phyloP scores from a whole-genome alignment of 306 rosid genomes.

The Canavalia ensiformis region DNA sequence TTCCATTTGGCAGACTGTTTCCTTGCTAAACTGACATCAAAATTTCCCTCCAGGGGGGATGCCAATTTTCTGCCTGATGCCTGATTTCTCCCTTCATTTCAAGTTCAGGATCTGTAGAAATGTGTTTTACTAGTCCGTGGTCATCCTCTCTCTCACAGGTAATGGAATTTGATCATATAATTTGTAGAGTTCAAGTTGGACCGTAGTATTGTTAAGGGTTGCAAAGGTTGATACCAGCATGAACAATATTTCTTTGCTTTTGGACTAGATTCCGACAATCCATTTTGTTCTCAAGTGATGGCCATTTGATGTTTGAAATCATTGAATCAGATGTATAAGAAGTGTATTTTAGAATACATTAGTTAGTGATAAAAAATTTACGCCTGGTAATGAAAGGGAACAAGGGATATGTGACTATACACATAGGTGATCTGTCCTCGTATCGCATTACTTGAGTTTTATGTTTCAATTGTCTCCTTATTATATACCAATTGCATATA shows the following conservation, averaged over 20 bases:
- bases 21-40: not conserved
- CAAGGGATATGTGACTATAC: not conserved
- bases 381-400: not conserved
- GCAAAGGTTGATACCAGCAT: not conserved
- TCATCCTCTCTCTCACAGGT: not conserved
- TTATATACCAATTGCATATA: not conserved
- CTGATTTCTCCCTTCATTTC: constrained; percentile 6
- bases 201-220: not conserved
- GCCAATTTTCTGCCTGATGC: not conserved
- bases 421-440: not conserved
- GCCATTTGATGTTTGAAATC: not conserved
- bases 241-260: not conserved
- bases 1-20: not conserved
- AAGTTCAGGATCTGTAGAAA: not conserved
- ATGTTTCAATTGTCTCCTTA: not conserved
- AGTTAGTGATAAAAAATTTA: not conserved
- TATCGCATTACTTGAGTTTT: not conserved
- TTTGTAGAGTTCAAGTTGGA: constrained; percentile 4
- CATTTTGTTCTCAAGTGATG: not conserved
- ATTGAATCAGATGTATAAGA: constrained; percentile 1
- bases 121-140: not conserved
- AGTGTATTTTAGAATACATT: not conserved
- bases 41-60: not conserved
- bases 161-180: not conserved
- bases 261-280: not conserved